These are phyloP conservation scores for Nepenthes alata DNA, from an alignment of 179 eudicot genomes.

Conservation along the genomic window DNA sequence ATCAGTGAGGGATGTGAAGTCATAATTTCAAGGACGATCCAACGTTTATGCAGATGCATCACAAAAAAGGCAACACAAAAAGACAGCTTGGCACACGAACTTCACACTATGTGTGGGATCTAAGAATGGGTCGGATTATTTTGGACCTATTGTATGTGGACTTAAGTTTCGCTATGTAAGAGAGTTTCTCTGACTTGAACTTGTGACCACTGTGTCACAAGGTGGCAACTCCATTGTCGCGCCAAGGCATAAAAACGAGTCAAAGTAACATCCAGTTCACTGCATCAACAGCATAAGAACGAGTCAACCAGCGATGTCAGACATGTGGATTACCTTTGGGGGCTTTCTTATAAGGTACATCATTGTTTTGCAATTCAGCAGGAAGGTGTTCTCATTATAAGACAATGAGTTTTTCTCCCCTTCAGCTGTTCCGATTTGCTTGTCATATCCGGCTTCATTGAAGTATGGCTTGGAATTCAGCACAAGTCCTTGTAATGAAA, in stretches of 20 bases:
- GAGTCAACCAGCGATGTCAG: not conserved
- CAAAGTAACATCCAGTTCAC: not conserved
- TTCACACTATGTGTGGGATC: too few species aligned
- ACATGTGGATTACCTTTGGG: conserved; percentile 55
- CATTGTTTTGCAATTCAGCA: conserved; percentile 85
- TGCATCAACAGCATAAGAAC: not conserved
- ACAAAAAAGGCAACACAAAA: too few species aligned
- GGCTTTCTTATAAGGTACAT: conserved; percentile 82
- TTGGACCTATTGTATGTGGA: too few species aligned
- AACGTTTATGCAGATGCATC: not conserved
- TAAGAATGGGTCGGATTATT: too few species aligned
- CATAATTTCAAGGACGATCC: not conserved
- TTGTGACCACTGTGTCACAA: too few species aligned
- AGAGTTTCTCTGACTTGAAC: too few species aligned
- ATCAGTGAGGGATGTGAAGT: not conserved
- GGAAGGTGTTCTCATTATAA: conserved; percentile 84
- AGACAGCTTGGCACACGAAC: too few species aligned
- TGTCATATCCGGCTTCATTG: conserved; percentile 98
- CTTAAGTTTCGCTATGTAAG: too few species aligned
- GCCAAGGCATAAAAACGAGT: not conserved
- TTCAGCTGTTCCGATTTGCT: conserved; percentile 83
- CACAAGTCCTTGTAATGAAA: conserved; percentile 90
- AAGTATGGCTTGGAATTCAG: conserved; percentile 88
- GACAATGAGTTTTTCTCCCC: conserved; percentile 93
- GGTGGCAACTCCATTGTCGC: too few species aligned